Percentiles rank a stretch among this genome's conserved stretches.
Conservation (phyloP, 768 basidiomycete species). For the Russula sp. region DNA sequence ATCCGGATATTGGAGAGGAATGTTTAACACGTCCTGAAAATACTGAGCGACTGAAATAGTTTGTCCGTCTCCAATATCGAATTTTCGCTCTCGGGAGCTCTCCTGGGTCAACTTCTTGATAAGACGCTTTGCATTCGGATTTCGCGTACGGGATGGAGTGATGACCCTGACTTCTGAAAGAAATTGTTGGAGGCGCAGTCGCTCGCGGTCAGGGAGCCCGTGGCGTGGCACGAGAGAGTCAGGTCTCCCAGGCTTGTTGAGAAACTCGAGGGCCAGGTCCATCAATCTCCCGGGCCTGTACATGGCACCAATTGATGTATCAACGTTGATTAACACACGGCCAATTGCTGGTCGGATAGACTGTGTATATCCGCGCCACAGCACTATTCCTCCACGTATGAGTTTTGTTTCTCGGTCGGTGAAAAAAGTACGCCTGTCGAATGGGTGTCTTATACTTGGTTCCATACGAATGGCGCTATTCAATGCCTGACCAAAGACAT, state of each 20-base stretch:
- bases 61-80: conserved; percentile 49
- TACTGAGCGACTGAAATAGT: conserved; percentile 52
- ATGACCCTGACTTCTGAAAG: conserved; percentile 44
- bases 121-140: conserved; percentile 36
- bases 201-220: conserved; percentile 42
- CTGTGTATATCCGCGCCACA: conserved; percentile 80
- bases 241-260: conserved; percentile 30
- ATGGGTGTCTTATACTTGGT: conserved; percentile 57
- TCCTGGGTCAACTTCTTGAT: conserved; percentile 50
- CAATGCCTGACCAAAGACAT: conserved; percentile 39
- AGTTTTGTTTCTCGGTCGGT: conserved; percentile 44
- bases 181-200: conserved; percentile 47
- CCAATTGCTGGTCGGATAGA: conserved; percentile 62
- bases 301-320: conserved; percentile 71
- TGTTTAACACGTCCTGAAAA: conserved; percentile 47
- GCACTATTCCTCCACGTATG: conserved; percentile 55
- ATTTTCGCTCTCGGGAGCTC: conserved; percentile 47
- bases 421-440: conserved; percentile 69
- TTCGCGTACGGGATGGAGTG: conserved; percentile 28
- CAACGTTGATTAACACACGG: conserved; percentile 61
- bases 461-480: conserved; percentile 73
- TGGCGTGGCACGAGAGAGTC: conserved; percentile 33
- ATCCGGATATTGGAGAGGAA: conserved; percentile 50
- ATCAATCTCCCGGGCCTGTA: conserved; percentile 57
- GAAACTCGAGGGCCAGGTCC: conserved; percentile 48